These are phyloP conservation scores for Chlorella variabilis DNA, from an alignment of 163 green algal genomes.

Conservation along the genomic window DNA sequence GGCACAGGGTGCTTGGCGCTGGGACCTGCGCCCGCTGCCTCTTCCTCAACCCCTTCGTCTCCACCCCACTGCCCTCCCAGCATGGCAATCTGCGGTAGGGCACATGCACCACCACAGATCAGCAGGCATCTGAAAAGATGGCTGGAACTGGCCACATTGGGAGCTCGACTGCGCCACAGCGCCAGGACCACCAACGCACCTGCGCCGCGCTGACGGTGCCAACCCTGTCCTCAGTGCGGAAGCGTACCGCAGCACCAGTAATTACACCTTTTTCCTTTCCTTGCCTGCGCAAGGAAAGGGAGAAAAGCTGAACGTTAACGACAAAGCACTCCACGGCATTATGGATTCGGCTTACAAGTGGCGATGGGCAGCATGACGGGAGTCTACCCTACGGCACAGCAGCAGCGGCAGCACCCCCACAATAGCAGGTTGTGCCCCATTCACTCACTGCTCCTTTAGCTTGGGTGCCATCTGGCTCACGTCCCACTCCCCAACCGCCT, in stretches of 20 bases:
- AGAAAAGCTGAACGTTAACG: too few relatives aligned
- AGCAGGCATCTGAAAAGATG: too few relatives aligned
- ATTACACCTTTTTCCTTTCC: constrained; percentile 35
- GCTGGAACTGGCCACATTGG: too few relatives aligned
- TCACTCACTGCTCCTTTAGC: constrained; percentile 50
- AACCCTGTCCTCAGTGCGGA: constrained; percentile 28
- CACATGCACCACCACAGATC: background rate
- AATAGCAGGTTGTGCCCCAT: too few relatives aligned
- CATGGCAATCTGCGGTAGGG: constrained; percentile 73
- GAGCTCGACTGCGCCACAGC: too few relatives aligned
- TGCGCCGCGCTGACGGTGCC: constrained; percentile 17
- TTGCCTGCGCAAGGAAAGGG: constrained; percentile 13
- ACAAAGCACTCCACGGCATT: too few relatives aligned
- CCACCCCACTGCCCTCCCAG: constrained; percentile 53
- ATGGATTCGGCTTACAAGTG: too few relatives aligned
- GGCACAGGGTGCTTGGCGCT: constrained; percentile 3
- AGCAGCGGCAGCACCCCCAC: too few relatives aligned
- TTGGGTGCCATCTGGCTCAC: constrained; percentile 63
- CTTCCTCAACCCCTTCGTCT: constrained; percentile 38
- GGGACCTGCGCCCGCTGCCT: background rate
- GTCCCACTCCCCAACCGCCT: constrained; percentile 47
- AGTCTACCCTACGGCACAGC: too few relatives aligned
- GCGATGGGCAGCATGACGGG: background rate
- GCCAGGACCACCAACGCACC: too few relatives aligned
- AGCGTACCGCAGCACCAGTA: constrained; percentile 19